phyloP scores from a whole-genome alignment of 805 yeast genomes.

The Hermanozyma aechmeae region DNA sequence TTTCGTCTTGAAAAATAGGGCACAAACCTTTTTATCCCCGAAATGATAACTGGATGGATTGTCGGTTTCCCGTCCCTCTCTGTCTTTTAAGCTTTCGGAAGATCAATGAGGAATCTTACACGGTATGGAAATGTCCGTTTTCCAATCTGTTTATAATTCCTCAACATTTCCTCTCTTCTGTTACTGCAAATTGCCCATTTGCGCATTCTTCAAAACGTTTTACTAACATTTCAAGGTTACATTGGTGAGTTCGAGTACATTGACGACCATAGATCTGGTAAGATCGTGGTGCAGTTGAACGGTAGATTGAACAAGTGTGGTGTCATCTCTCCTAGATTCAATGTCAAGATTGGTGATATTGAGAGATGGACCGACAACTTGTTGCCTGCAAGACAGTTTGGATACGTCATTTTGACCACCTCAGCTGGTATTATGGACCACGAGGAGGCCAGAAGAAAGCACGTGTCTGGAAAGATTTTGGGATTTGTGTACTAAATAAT shows the following conservation, averaged over 20 bases:
- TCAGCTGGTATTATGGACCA: slow-evolving; percentile 21
- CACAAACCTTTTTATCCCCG: slow-evolving; percentile 47
- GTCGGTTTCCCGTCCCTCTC: slow-evolving; percentile 84
- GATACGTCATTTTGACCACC: slow-evolving; percentile 18
- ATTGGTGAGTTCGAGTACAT: slow-evolving; percentile 28
- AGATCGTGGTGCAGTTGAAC: slow-evolving; percentile 26
- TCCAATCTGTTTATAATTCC: slow-evolving; percentile 59
- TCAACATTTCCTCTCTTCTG: slow-evolving; percentile 31
- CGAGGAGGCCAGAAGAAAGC: slow-evolving; percentile 21
- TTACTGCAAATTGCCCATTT: not conserved
- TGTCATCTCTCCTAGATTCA: slow-evolving; percentile 18
- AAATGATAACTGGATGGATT: slow-evolving; percentile 98
- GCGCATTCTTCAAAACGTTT: too few relatives aligned
- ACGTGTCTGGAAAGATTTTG: slow-evolving; percentile 19
- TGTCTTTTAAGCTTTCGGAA: slow-evolving; percentile 98
- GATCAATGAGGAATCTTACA: slow-evolving; percentile 59
- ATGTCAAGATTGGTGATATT: slow-evolving; percentile 16
- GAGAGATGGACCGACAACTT: slow-evolving; percentile 20
- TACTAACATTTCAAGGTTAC: slow-evolving; percentile 20
- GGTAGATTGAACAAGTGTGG: slow-evolving; percentile 25
- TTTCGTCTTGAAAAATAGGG: too few relatives aligned
- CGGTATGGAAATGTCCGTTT: slow-evolving; percentile 35
- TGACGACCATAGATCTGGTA: slow-evolving; percentile 28
- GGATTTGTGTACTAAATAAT: slow-evolving; percentile 16
- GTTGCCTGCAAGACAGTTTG: slow-evolving; percentile 19